Evolutionary conservation across 176 grass and related monocot species (phyloP).

Genomic region (Aegilops tauschii): DNA sequence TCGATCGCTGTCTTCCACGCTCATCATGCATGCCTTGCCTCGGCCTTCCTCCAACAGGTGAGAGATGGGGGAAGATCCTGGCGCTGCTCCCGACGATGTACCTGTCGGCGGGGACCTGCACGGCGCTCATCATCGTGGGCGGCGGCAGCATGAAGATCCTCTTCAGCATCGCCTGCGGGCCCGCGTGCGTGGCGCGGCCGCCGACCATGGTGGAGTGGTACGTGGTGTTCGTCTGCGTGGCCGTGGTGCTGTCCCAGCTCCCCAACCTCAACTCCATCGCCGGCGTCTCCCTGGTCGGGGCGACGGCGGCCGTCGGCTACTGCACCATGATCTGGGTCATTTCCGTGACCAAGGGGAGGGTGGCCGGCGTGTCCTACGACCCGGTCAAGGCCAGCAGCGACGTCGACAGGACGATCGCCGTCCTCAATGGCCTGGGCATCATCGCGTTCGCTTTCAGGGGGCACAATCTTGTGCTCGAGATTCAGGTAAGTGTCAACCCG

Average conservation of each 20-base stretch:
- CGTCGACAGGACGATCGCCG: slow-evolving; percentile 38
- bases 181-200: slow-evolving; percentile 40
- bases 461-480: slow-evolving; percentile 92
- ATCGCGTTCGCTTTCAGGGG: slow-evolving; percentile 94
- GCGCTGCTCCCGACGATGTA: slow-evolving; percentile 66
- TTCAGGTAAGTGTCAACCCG: slow-evolving; percentile 43
- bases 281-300: slow-evolving; percentile 70
- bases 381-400: slow-evolving; percentile 38
- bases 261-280: slow-evolving; percentile 99
- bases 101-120: slow-evolving; percentile 89
- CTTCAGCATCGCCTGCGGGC: slow-evolving; percentile 61
- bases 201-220: slow-evolving; percentile 92
- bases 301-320: slow-evolving; percentile 63
- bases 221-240: slow-evolving; percentile 78
- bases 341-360: slow-evolving; percentile 73
- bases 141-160: slow-evolving; percentile 83
- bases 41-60: slow-evolving; percentile 27
- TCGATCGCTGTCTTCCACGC: background rate
- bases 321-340: slow-evolving; percentile 91
- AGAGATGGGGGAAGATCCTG: slow-evolving; percentile 62
- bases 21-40: background rate
- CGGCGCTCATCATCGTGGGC: slow-evolving; percentile 78
- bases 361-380: slow-evolving; percentile 55
- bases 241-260: slow-evolving; percentile 71
- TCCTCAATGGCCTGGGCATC: slow-evolving; percentile 85